Evolutionary conservation across 1,284 basidiomycete species (phyloP), one percentile per base, ranked within the genome.

Genomic region (Sporisorium scitamineum): DNA sequence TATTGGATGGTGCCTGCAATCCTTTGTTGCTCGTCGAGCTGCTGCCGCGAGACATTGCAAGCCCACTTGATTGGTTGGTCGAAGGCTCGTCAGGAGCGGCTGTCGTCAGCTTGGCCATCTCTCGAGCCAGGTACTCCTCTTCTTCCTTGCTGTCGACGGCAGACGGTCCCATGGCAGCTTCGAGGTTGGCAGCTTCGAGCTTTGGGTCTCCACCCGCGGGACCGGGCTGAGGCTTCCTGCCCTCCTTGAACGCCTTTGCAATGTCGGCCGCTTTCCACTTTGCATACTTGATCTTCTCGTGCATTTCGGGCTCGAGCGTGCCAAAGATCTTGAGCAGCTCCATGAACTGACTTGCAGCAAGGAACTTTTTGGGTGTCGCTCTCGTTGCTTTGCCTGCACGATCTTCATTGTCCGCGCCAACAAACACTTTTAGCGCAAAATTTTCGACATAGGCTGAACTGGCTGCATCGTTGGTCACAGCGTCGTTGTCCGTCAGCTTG

Each of bases 211-310:
- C 78, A 13, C 79, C 76, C 2, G 76, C 70, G 0, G 82, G 80
- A 1, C 82, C 82, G 1, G 81, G 53, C 18, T 48, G 45, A 1
- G 81, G 80, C 44, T 54, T 72, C 16, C 76, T 48, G 5, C 48
- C 93, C 85, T 95, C 93, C n/a, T 93, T 90, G 82, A 93, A 89
- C 2, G 94, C 93, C 85, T 93, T 95, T 20, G 91, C 89, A 44
- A 96, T 94, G 75, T 95, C 93, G 7, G 91, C 90, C 32, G 94
- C 94, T 85, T 94, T 95, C 94, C 94, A 95, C 86, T 95, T 95
- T 8, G 93, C 89, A 85, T 96, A 96, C 60, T 90, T 91, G 56
- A 94, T 90, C 86, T 94, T 95, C 70, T 91, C 91, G 67, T 89
- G 89, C 64, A 89, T 89, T 52, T 87, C 86, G 32, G 75, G 59